Conservation (phyloP, 805 yeast species). For the Starmerella powellii region DNA sequence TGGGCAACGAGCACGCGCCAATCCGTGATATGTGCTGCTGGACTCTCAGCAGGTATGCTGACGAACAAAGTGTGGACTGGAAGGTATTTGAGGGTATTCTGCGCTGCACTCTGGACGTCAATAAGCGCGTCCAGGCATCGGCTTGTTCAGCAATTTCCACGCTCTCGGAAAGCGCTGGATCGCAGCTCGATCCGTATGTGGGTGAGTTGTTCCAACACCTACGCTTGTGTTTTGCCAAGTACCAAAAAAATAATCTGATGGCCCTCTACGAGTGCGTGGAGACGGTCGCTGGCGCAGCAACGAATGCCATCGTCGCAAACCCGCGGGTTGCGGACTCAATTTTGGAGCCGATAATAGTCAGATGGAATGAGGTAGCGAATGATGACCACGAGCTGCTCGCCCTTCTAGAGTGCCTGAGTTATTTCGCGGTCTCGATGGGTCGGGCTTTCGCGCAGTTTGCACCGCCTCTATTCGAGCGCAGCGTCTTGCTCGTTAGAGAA, state of each 20-base stretch:
- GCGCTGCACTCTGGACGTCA: slow-evolving; percentile 61
- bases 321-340: slow-evolving; percentile 48
- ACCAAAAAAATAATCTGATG: slow-evolving; percentile 71
- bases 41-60: slow-evolving; percentile 77
- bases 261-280: slow-evolving; percentile 83
- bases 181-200: slow-evolving; percentile 47
- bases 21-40: slow-evolving; percentile 92
- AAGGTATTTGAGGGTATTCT: slow-evolving; percentile 73
- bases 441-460: slow-evolving; percentile 82
- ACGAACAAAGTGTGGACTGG: slow-evolving; percentile 47
- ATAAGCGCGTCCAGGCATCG: slow-evolving; percentile 90
- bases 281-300: slow-evolving; percentile 70
- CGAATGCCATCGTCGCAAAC: slow-evolving; percentile 39
- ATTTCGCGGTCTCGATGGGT: slow-evolving; percentile 79
- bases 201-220: slow-evolving; percentile 60
- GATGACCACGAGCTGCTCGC: slow-evolving; percentile 85
- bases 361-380: slow-evolving; percentile 69
- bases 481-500: slow-evolving; percentile 52
- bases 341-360: slow-evolving; percentile 67
- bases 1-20: slow-evolving; percentile 63
- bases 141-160: slow-evolving; percentile 80
- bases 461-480: slow-evolving; percentile 68
- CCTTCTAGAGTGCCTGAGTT: slow-evolving; percentile 79
- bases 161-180: slow-evolving; percentile 66
- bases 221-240: slow-evolving; percentile 57